These are phyloP conservation scores for Solanum microdontum DNA, from an alignment of 257 asterid species.

Conservation along the genomic window DNA sequence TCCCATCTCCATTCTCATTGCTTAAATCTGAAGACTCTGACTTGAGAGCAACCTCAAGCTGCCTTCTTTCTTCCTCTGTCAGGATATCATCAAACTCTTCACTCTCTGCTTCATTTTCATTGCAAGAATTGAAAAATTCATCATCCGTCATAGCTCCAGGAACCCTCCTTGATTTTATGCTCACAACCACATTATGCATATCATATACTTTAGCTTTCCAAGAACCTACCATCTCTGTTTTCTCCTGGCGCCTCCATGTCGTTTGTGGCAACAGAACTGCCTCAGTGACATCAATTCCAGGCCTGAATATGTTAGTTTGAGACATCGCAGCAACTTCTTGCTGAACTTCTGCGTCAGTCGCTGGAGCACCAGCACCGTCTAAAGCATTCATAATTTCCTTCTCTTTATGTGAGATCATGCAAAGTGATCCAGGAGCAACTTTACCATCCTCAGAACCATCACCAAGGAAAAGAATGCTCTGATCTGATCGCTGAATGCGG, in stretches of 20 bases:
- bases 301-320: constrained; percentile 84
- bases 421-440: constrained; percentile 72
- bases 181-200: constrained; percentile 90
- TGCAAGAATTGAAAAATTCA: constrained; percentile 56
- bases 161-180: constrained; percentile 88
- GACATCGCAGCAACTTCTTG: constrained; percentile 90
- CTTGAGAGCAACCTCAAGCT: constrained; percentile 86
- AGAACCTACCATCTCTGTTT: constrained; percentile 63
- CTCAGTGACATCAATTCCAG: constrained; percentile 90
- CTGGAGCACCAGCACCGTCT: constrained; percentile 92
- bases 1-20: constrained; percentile 45
- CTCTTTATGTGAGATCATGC: constrained; percentile 82
- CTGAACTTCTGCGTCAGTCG: constrained; percentile 74
- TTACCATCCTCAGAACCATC: constrained; percentile 94
- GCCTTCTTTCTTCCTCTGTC: constrained; percentile 85
- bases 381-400: constrained; percentile 90
- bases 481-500: constrained; percentile 85
- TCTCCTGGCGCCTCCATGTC: constrained; percentile 89
- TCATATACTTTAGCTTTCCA: constrained; percentile 96
- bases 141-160: constrained; percentile 96
- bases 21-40: constrained; percentile 44
- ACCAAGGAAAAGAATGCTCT: constrained; percentile 87
- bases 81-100: constrained; percentile 63
- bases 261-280: constrained; percentile 87
- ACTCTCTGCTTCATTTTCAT: constrained; percentile 71